Conservation (phyloP, 2,329 filamentous ascomycete species). For the Arthrinium phaeospermum region DNA sequence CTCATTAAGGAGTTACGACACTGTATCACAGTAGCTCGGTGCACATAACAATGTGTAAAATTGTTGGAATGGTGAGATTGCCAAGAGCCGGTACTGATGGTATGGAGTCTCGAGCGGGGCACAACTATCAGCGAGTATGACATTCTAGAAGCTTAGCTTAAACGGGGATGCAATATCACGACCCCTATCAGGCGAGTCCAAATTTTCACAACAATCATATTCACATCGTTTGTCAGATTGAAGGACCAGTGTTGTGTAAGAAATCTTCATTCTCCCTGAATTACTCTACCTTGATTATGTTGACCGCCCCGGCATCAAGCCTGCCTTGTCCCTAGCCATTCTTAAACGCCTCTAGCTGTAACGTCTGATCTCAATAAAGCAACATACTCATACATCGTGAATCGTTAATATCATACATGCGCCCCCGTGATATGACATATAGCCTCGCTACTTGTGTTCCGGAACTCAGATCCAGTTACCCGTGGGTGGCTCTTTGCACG, state of each 20-base stretch:
- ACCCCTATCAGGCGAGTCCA: not conserved
- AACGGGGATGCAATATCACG: not conserved
- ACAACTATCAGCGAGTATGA: not conserved
- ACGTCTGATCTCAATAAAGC: not conserved
- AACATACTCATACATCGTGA: slow-evolving; percentile 11
- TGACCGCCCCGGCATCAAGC: not conserved
- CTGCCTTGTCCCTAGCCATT: not conserved
- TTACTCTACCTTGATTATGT: not conserved
- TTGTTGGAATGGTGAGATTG: not conserved
- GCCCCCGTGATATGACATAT: not conserved
- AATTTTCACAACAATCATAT: too few relatives aligned
- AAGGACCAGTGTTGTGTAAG: not conserved
- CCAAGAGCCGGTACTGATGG: not conserved
- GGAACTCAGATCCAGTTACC: slow-evolving; percentile 25
- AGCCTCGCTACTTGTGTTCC: not conserved
- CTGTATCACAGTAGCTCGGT: not conserved
- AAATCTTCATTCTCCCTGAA: not conserved
- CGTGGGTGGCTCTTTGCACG: slow-evolving; percentile 19
- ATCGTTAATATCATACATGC: slow-evolving; percentile 8
- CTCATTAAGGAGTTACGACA: too few relatives aligned
- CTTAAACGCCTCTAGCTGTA: slow-evolving; percentile 7
- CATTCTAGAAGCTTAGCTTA: not conserved
- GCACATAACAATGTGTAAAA: not conserved
- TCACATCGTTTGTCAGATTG: not conserved
- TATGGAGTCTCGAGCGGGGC: not conserved